Base-by-base conservation (phyloP, 345 rosid species). In the Psidium friedrichsthalianum region DNA sequence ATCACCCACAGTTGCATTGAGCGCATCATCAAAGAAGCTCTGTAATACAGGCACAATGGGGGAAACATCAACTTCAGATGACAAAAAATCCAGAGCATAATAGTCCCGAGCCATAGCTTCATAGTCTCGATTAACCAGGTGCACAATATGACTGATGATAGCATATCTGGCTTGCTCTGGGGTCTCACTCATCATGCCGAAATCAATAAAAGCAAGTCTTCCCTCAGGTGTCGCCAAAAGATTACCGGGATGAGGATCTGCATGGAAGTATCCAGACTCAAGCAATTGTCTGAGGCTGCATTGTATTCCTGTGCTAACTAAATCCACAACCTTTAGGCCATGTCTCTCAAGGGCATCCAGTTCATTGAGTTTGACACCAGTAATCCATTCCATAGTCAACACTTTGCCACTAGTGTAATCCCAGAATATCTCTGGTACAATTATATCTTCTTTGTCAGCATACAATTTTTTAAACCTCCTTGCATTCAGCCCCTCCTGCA, bases 171-270 rank as follows among this genome's bases (percentile, higher is more conserved):
- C 98, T 86, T 92, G 95, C 92, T 97, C 99, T 15, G 99, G 99
- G 84, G 99, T 95, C 91, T 97, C 99, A 87, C 99, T 97, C 99
- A 97, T 97, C 99, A 97, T 97, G 27, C 99, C 98, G 88, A 95
- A 97, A 88, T 97, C 99, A 58, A 97, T 91, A 91, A 97, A 97
- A 51, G 99, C 99, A 83, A 97, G 98, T 90, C 94, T 97, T 24
- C 99, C 99, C 61, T 95, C 96, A 36, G 98, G 99, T 69, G 99
- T 97, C 78, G 96, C 99, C 92, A 97, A 89, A 76, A 97, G 98
- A 86, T 97, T 97, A 78, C 99, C 99, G 47, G 99, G 99, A 91
- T 97, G 99, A 91, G 99, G 99, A 76, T 96, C 99, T 14, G 99
- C 99, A 84, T 97, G 99, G 86, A 97, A 97, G 85, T 93, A 97